Evolutionary conservation across 805 yeast species (phyloP).

Genomic region (Cyberlindnera mrakii): DNA sequence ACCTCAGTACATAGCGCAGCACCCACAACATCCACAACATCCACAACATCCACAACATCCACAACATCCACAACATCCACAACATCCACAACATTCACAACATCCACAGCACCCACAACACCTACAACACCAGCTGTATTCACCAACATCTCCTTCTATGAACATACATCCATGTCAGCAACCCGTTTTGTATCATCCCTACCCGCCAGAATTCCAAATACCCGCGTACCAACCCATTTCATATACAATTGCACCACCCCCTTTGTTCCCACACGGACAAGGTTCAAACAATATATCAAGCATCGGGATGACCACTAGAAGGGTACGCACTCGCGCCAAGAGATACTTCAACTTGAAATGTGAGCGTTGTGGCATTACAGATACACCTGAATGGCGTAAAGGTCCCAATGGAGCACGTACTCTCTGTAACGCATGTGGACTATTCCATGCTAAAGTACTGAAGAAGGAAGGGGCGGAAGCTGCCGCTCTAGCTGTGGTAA

Average conservation of each 20-base stretch:
- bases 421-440: slow-evolving; percentile 79
- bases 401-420: slow-evolving; percentile 77
- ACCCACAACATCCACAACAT: neutral
- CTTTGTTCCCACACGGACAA: neutral
- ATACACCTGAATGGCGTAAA: slow-evolving; percentile 80
- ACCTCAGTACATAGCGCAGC: neutral
- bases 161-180: too few relatives aligned
- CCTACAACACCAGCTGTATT: neutral
- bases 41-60: neutral
- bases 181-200: too few relatives aligned
- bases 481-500: slow-evolving; percentile 11
- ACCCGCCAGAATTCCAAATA: too few relatives aligned
- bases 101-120: neutral
- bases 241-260: too few relatives aligned
- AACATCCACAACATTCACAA: too few relatives aligned
- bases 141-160: too few relatives aligned
- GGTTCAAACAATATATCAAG: neutral
- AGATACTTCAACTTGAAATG: slow-evolving; percentile 21
- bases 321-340: slow-evolving; percentile 4
- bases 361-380: slow-evolving; percentile 45
- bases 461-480: slow-evolving; percentile 34
- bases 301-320: neutral
- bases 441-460: slow-evolving; percentile 61
- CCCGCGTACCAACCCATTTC: neutral
- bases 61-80: too few relatives aligned